phyloP scores from a whole-genome alignment of 2,329 filamentous ascomycete genomes.

The Phialemoniopsis sp. region DNA sequence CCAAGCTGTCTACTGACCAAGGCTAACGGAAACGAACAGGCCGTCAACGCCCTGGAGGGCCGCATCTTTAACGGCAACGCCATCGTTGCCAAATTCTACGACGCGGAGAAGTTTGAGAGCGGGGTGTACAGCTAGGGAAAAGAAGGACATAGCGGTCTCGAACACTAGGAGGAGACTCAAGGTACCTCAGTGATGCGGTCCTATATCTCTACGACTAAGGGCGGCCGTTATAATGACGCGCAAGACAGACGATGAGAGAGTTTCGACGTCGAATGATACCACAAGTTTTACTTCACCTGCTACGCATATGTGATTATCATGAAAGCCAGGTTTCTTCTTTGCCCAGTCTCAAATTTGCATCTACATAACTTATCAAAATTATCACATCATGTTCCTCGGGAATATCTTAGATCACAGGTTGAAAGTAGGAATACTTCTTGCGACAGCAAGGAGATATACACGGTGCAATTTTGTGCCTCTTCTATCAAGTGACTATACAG shows the following conservation, averaged over 20 bases:
- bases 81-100: conserved; percentile 79
- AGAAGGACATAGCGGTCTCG: no score
- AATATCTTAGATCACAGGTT: not conserved
- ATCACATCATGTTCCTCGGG: no score
- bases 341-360: no score
- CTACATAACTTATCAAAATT: no score
- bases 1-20: not conserved
- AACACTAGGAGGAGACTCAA: no score
- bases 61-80: conserved; percentile 84
- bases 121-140: conserved; percentile 47
- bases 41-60: conserved; percentile 85
- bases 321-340: no score
- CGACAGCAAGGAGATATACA: conserved; percentile 1
- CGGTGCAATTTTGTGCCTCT: not conserved
- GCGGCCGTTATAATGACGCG: no score
- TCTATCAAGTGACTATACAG: not conserved
- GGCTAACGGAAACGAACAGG: conserved; percentile 40
- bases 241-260: no score
- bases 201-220: conserved; percentile 2
- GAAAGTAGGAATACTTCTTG: not conserved
- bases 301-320: no score
- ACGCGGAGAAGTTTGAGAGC: conserved; percentile 75
- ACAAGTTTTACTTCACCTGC: no score
- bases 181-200: no score
- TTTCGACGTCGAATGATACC: no score